phyloP scores from a whole-genome alignment of 208 protist species.

The Balamuthia mandrillaris region DNA sequence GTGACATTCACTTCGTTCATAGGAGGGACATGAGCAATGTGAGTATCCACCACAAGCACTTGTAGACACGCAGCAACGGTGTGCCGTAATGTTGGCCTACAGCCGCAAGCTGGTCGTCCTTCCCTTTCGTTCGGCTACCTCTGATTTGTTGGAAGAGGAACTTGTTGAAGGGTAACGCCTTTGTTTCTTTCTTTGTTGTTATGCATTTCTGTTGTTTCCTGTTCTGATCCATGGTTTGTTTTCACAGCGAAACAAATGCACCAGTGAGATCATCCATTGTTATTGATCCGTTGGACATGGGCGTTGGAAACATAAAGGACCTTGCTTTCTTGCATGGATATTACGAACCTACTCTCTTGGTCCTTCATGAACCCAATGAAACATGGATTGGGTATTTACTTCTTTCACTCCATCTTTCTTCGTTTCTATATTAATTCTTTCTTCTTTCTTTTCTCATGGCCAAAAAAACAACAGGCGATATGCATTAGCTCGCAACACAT shows the following conservation, averaged over 20 bases:
- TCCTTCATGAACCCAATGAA: slow-evolving; percentile 33
- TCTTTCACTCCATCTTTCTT: neutral
- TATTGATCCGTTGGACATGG: neutral
- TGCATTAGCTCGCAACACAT: neutral
- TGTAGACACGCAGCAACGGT: neutral
- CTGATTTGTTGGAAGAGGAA: slow-evolving; percentile 13
- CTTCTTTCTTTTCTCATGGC: neutral
- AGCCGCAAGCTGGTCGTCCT: slow-evolving; percentile 32
- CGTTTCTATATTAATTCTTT: neutral
- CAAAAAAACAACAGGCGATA: neutral
- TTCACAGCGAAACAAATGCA: too few relatives aligned
- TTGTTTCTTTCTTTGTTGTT: neutral
- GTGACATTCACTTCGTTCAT: too few relatives aligned
- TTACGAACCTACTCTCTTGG: slow-evolving; percentile 22
- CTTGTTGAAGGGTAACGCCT: neutral
- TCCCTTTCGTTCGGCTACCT: slow-evolving; percentile 31
- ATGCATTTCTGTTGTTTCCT: too few relatives aligned
- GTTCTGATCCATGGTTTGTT: too few relatives aligned
- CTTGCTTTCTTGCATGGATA: slow-evolving; percentile 40
- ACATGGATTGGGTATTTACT: neutral
- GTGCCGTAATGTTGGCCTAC: neutral
- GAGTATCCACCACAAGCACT: neutral
- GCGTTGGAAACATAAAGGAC: slow-evolving; percentile 34
- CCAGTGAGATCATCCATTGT: neutral
- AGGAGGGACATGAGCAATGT: slow-evolving; percentile 18